Percentiles rank a stretch among this genome's conserved stretches.
Evolutionary conservation across 2,329 filamentous ascomycete genomes (phyloP).

Genomic region (Penicillium occitanis): DNA sequence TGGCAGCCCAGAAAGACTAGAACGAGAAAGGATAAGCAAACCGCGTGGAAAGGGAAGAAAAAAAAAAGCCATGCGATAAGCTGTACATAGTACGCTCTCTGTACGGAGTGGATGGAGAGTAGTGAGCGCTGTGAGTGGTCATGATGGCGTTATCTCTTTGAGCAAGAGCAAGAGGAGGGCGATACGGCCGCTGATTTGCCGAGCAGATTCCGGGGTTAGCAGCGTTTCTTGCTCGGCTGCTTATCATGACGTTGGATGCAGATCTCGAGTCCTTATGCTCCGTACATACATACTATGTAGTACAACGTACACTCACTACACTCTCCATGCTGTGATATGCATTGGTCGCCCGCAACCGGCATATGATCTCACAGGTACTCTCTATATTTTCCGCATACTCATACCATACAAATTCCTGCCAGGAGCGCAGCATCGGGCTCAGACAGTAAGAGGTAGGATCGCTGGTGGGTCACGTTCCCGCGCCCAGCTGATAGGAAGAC

Average conservation of each 20-base stretch:
- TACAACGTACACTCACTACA: not conserved
- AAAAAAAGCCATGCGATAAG: slow-evolving; percentile 2
- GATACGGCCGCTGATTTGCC: not conserved
- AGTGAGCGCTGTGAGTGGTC: not conserved
- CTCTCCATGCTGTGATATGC: not conserved
- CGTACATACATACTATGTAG: not conserved
- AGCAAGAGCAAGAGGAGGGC: not conserved
- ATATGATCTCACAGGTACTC: not conserved
- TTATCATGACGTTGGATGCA: slow-evolving; percentile 18
- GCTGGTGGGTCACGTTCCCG: not conserved
- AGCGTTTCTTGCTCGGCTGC: not conserved
- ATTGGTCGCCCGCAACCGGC: not conserved
- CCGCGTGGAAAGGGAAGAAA: not conserved
- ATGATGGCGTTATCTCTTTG: slow-evolving; percentile 9
- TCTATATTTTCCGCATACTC: no score
- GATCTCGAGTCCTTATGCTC: not conserved
- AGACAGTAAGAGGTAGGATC: not conserved
- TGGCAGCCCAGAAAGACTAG: not conserved
- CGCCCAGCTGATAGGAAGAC: not conserved
- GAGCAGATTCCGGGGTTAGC: slow-evolving; percentile 8
- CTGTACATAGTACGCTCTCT: not conserved
- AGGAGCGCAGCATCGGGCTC: not conserved
- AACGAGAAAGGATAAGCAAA: not conserved
- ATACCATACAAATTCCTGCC: not conserved
- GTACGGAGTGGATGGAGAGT: not conserved